Evolutionary conservation across 2,329 filamentous ascomycete genomes (phyloP).

Genomic region (Neurospora crassa): DNA sequence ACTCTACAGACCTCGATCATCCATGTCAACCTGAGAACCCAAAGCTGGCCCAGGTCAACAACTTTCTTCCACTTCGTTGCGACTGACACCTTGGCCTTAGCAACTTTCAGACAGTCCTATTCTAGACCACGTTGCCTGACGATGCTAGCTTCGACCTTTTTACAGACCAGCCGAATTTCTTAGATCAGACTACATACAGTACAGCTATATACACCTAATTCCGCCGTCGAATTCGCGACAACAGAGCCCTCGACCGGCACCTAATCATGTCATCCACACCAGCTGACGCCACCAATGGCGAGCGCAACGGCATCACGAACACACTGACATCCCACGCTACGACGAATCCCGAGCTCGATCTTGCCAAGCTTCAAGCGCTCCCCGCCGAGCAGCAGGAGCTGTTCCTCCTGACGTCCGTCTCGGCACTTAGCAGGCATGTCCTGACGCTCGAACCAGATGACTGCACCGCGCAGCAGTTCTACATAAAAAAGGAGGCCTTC

Average conservation of each 20-base stretch:
- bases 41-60: not conserved
- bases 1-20: not conserved
- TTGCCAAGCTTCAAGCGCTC: constrained; percentile 79
- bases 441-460: constrained; percentile 64
- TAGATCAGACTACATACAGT: not conserved
- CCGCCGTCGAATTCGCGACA: not conserved
- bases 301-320: constrained; percentile 21
- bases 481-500: constrained; percentile 88
- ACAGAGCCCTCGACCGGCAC: not conserved
- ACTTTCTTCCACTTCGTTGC: not conserved
- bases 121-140: not conserved
- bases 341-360: constrained; percentile 70
- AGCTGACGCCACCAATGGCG: constrained; percentile 23
- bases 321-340: constrained; percentile 26
- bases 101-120: not conserved
- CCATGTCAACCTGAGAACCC: not conserved
- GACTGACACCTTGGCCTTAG: not conserved
- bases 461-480: constrained; percentile 79
- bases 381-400: constrained; percentile 94
- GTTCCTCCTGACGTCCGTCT: constrained; percentile 81
- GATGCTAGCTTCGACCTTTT: not conserved
- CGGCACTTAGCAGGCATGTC: constrained; percentile 74
- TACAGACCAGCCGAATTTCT: not conserved
- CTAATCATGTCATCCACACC: constrained; percentile 16
- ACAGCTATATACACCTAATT: not conserved